Percentiles rank a stretch among this genome's conserved stretches.
Evolutionary conservation across 108 stramenopile genomes (phyloP).

Genomic region (Fragilariopsis cylindrus): DNA sequence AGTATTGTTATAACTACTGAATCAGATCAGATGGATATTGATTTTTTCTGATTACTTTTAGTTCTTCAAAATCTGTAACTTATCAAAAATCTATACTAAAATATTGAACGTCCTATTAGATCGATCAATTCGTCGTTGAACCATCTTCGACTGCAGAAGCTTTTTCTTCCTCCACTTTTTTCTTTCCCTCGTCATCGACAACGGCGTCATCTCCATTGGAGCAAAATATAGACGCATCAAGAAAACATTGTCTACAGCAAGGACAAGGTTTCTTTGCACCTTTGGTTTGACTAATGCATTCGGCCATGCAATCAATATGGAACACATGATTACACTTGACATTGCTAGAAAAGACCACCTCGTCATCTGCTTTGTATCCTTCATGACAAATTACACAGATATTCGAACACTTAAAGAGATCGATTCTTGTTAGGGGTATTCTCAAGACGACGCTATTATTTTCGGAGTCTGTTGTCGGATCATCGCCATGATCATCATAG

Average conservation of each 20-base stretch:
- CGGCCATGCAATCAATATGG: constrained; percentile 21
- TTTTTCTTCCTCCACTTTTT: not conserved
- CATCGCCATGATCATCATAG: not conserved
- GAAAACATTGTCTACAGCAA: constrained; percentile 9
- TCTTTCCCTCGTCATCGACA: not conserved
- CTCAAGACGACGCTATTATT: not conserved
- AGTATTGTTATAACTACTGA: too few relatives aligned
- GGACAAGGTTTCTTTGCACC: not conserved
- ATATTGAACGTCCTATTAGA: too few relatives aligned
- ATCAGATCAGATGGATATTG: too few relatives aligned
- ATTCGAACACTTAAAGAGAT: too few relatives aligned
- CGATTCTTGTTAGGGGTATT: not conserved
- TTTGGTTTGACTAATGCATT: not conserved
- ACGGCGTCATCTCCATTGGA: not conserved
- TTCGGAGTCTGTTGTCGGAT: not conserved
- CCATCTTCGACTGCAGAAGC: not conserved
- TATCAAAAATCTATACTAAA: too few relatives aligned
- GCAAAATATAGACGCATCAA: not conserved
- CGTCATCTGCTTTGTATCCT: constrained; percentile 6
- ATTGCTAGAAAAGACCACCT: constrained; percentile 14
- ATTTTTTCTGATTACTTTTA: too few relatives aligned
- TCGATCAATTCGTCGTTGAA: not conserved
- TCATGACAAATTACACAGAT: constrained; percentile 21
- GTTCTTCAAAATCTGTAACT: too few relatives aligned
- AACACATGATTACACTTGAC: constrained; percentile 20